Conservation (phyloP, 169 alveolate genomes). For the Perkinsus marinus region DNA sequence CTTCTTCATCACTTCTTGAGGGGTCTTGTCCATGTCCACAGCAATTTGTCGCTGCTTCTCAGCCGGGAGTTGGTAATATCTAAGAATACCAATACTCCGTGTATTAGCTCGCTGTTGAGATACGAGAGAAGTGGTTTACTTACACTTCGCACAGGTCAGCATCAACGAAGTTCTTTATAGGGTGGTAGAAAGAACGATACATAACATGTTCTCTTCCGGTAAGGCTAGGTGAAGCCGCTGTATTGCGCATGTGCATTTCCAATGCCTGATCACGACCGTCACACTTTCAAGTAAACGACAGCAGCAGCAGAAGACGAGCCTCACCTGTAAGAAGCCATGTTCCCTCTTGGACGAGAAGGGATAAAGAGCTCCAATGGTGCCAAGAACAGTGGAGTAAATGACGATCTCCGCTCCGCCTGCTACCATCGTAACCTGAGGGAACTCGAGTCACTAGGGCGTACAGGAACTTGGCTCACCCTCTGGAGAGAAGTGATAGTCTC, state of each 20-base stretch:
- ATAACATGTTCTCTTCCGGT: slow-evolving; percentile 61
- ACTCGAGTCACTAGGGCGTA: too few relatives aligned
- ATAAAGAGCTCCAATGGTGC: slow-evolving; percentile 83
- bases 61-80: slow-evolving; percentile 51
- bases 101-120: too few relatives aligned
- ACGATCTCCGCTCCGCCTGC: slow-evolving; percentile 75
- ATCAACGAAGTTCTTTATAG: slow-evolving; percentile 73
- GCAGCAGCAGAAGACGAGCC: background rate
- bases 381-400: slow-evolving; percentile 87
- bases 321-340: background rate
- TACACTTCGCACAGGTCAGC: slow-evolving; percentile 88
- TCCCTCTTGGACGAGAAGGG: slow-evolving; percentile 59
- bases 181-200: slow-evolving; percentile 59
- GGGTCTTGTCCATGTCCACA: slow-evolving; percentile 76
- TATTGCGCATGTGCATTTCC: slow-evolving; percentile 86
- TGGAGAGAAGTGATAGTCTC: slow-evolving; percentile 85
- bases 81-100: background rate
- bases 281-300: too few relatives aligned
- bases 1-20: slow-evolving; percentile 76
- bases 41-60: slow-evolving; percentile 71
- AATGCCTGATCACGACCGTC: too few relatives aligned
- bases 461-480: slow-evolving; percentile 10
- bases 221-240: background rate
- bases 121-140: background rate
- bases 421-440: slow-evolving; percentile 46